Conservation (phyloP, 208 protist genomes). For the Trypanosoma rangeli region DNA sequence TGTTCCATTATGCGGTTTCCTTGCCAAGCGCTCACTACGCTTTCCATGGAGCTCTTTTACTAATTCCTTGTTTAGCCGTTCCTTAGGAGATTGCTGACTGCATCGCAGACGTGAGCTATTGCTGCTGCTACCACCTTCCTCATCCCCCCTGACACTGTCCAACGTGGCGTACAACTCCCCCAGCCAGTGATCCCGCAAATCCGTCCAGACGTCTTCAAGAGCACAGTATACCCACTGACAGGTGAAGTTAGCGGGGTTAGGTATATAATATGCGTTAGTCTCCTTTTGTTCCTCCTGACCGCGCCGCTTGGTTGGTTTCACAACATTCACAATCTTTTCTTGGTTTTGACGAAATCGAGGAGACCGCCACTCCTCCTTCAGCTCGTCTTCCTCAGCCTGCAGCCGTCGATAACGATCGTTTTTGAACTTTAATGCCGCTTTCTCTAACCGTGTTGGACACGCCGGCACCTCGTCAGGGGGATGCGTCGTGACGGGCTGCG, state of each 20-base stretch:
- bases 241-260: conserved; percentile 62
- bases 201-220: conserved; percentile 45
- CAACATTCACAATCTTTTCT: conserved; percentile 19
- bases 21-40: conserved; percentile 36
- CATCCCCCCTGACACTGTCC: neutral
- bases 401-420: neutral
- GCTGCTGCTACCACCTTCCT: conserved; percentile 3
- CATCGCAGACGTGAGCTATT: conserved; percentile 1
- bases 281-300: conserved; percentile 9
- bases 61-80: conserved; percentile 55
- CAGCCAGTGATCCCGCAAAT: conserved; percentile 57
- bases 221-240: conserved; percentile 64
- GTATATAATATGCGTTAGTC: conserved; percentile 50
- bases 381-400: neutral
- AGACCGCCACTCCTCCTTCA: conserved; percentile 24
- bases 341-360: conserved; percentile 19
- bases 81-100: conserved; percentile 9
- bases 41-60: conserved; percentile 52
- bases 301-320: conserved; percentile 1
- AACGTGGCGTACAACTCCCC: conserved; percentile 38
- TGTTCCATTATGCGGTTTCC: conserved; percentile 1
- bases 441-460: conserved; percentile 7
- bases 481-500: conserved; percentile 39
- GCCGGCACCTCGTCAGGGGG: conserved; percentile 40
- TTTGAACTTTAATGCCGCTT: neutral